Base-by-base conservation (phyloP, 202 grass and related monocot genomes). In the Digitaria exilis region DNA sequence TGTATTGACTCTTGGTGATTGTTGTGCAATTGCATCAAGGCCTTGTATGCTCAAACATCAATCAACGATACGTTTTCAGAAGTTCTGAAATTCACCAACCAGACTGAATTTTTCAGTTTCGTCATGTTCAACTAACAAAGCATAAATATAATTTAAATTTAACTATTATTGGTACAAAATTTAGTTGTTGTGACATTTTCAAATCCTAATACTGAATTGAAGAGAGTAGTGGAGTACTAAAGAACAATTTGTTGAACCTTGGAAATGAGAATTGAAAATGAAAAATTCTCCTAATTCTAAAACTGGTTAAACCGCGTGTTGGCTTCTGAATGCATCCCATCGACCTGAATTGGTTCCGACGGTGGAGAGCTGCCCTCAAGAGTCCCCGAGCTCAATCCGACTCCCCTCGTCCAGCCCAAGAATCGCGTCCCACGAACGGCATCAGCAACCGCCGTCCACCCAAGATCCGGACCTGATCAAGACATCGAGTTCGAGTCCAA, bases 341-440 rank as follows among this genome's bases (percentile, higher is more conserved):
- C 55, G 37, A 69, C n/a, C n/a, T n/a, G n/a, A n/a, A 69, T 44
- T 69, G 41, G 26, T 67, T 67, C 62, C 59, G 61, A 64, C 61
- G 29, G 61, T 64, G 30, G 19, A 19, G 51, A 54, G 50, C 29
- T 21, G 18, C 55, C n/a, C 22, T 57, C 35, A 41, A 41, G 21
- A 17, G 66, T 16, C 44, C 0, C 39, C 68, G 42, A 48, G 12
- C 42, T 43, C 0, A 18, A 29, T 19, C 15, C 67, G 42, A 70
- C 42, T 48, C 14, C 1, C 14, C 1, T 29, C 55, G 12, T 29
- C 13, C 68, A 5, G 25, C 22, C 3, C 15, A 18, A 30, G 68
- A 29, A 48, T 71, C 68, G 16, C 68, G 1, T 71, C 24, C 24
- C 24, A 15, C 24, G 24, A 71, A 71, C 68, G 68, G 68, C 68